These are phyloP conservation scores for Endothia cerciana DNA, from an alignment of 2,329 filamentous ascomycete species.

Conservation along the genomic window DNA sequence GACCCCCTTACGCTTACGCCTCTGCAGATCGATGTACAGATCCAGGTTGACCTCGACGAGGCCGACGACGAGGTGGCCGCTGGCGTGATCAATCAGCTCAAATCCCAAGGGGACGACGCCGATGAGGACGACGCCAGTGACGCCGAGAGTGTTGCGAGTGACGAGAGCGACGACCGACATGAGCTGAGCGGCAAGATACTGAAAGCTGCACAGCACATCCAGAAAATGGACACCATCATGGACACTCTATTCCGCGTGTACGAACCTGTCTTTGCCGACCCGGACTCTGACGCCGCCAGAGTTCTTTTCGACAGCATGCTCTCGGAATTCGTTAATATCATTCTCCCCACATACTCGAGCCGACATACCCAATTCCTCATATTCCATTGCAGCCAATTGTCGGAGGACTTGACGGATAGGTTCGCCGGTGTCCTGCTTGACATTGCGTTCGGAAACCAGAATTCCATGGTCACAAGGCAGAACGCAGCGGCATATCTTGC, in stretches of 20 bases:
- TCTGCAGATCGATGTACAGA: constrained; percentile 78
- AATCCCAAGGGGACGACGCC: constrained; percentile 46
- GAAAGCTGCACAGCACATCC: constrained; percentile 77
- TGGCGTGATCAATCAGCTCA: constrained; percentile 63
- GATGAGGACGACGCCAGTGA: constrained; percentile 63
- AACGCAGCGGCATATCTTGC: constrained; percentile 90
- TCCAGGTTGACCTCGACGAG: constrained; percentile 91
- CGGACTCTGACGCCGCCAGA: constrained; percentile 69
- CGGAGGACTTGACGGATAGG: constrained; percentile 75
- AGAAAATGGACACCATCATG: constrained; percentile 89
- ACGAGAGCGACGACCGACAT: constrained; percentile 65
- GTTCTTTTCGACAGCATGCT: constrained; percentile 79
- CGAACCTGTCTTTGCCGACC: constrained; percentile 70
- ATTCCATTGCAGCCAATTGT: constrained; percentile 90
- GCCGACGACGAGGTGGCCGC: constrained; percentile 86
- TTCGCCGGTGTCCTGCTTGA: constrained; percentile 81
- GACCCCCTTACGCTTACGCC: constrained; percentile 15
- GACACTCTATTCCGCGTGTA: constrained; percentile 88
- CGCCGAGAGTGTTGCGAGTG: constrained; percentile 71
- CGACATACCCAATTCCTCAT: constrained; percentile 66
- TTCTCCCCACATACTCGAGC: constrained; percentile 78
- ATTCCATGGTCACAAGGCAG: constrained; percentile 75
- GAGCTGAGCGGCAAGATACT: constrained; percentile 67
- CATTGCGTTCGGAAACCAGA: constrained; percentile 70
- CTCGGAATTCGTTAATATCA: constrained; percentile 82